Conservation (phyloP, 108 stramenopile genomes). For the Pseudonitzschia pungens region DNA sequence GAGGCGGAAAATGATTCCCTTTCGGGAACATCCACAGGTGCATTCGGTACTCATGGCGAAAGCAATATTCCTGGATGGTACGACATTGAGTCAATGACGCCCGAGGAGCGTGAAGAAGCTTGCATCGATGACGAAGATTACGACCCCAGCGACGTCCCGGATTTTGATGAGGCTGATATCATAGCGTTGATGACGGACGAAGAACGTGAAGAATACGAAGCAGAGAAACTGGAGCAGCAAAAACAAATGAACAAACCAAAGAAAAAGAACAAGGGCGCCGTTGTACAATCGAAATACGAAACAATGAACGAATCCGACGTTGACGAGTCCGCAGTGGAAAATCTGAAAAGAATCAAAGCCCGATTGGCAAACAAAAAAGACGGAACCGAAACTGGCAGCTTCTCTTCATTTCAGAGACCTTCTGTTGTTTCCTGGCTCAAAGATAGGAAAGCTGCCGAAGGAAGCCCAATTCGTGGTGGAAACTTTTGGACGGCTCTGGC, state of each 20-base stretch:
- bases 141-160: constrained; percentile 63
- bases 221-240: constrained; percentile 16
- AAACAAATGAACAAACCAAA: neutral
- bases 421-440: constrained; percentile 79
- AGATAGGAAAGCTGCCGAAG: constrained; percentile 59
- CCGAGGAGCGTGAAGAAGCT: constrained; percentile 29
- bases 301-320: constrained; percentile 14
- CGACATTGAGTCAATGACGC: constrained; percentile 31
- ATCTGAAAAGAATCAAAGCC: constrained; percentile 35
- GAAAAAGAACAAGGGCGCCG: constrained; percentile 10
- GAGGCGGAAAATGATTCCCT: constrained; percentile 35
- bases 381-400: constrained; percentile 18
- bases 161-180: constrained; percentile 69
- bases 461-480: constrained; percentile 73
- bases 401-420: constrained; percentile 45
- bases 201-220: constrained; percentile 37
- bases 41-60: neutral
- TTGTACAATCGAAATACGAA: constrained; percentile 11
- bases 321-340: constrained; percentile 22
- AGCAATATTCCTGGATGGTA: constrained; percentile 33
- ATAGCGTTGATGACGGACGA: constrained; percentile 63
- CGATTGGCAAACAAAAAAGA: constrained; percentile 20
- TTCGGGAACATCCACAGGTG: constrained; percentile 6
- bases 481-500: constrained; percentile 81
- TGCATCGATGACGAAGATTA: constrained; percentile 60